Conservation (phyloP, 257 asterid species). For the Capsicum rhomboideum region DNA sequence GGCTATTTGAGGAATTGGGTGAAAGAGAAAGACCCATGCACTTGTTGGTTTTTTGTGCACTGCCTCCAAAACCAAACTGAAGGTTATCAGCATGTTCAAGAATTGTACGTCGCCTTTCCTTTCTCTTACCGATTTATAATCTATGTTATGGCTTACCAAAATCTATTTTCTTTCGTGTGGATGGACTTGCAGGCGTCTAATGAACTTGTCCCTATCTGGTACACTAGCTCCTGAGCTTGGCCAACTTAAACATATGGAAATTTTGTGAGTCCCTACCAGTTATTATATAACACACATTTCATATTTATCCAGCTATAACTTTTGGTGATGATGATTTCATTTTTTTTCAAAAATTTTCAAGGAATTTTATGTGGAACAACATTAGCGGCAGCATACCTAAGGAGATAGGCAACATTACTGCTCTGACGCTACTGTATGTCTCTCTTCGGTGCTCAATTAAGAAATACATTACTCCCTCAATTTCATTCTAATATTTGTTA, state of each 20-base stretch:
- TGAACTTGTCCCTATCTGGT: conserved; percentile 55
- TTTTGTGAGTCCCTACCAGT: conserved; percentile 77
- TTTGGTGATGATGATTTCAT: neutral
- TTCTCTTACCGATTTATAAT: too few relatives aligned
- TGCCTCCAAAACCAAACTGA: conserved; percentile 62
- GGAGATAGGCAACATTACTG: conserved; percentile 75
- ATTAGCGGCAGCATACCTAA: conserved; percentile 74
- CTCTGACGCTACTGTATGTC: conserved; percentile 67
- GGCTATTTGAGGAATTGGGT: conserved; percentile 52
- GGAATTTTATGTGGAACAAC: conserved; percentile 96
- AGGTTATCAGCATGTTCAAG: conserved; percentile 57
- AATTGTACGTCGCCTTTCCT: conserved; percentile 35
- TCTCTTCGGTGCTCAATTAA: neutral
- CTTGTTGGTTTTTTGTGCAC: conserved; percentile 65
- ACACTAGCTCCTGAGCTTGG: conserved; percentile 73
- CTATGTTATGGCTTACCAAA: too few relatives aligned
- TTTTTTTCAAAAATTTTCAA: conserved; percentile 11
- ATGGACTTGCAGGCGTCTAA: conserved; percentile 51
- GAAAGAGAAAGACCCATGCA: conserved; percentile 69
- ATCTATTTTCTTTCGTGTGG: too few relatives aligned
- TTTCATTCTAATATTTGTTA: neutral
- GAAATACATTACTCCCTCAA: too few relatives aligned
- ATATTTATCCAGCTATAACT: neutral
- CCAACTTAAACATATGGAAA: conserved; percentile 49
- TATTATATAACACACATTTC: too few relatives aligned